phyloP scores from a whole-genome alignment of 2,329 filamentous ascomycete species.

The Eurotiales sp. region DNA sequence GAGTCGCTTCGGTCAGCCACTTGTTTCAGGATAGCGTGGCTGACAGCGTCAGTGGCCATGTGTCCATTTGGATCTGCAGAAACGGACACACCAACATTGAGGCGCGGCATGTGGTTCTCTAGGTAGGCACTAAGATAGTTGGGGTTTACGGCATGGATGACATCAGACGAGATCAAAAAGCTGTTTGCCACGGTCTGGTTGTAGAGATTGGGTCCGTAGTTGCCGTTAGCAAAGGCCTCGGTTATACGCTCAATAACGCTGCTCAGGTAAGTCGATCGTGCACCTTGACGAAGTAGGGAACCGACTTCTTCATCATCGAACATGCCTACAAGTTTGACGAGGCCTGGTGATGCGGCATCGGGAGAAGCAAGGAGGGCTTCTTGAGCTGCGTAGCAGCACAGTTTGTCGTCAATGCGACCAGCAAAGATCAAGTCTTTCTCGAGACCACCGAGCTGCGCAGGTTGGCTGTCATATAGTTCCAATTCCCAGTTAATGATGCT shows the following conservation, averaged over 20 bases:
- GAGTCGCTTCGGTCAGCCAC: constrained; percentile 71
- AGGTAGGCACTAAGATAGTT: constrained; percentile 87
- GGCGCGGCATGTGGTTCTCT: constrained; percentile 75
- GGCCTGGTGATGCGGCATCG: constrained; percentile 48
- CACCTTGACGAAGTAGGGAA: constrained; percentile 83
- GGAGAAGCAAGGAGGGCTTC: constrained; percentile 72
- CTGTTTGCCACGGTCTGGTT: constrained; percentile 85
- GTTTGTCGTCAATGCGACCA: constrained; percentile 93
- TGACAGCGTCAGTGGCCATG: constrained; percentile 91
- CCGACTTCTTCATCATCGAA: constrained; percentile 98
- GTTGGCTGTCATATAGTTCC: constrained; percentile 88
- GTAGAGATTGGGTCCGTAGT: constrained; percentile 54
- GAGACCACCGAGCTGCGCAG: constrained; percentile 76
- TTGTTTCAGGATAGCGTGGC: constrained; percentile 72
- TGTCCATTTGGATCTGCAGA: constrained; percentile 84
- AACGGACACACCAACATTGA: constrained; percentile 83
- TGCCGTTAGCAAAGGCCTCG: constrained; percentile 53
- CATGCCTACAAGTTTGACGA: constrained; percentile 85
- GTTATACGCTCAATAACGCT: constrained; percentile 75
- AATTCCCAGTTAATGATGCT: constrained; percentile 94
- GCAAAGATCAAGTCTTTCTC: constrained; percentile 94
- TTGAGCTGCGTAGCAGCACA: constrained; percentile 90
- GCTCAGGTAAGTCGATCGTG: constrained; percentile 82
- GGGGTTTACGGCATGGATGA: constrained; percentile 89
- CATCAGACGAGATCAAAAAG: constrained; percentile 88